Conservation (phyloP, 179 eudicot genomes). For the Silene coronaria region DNA sequence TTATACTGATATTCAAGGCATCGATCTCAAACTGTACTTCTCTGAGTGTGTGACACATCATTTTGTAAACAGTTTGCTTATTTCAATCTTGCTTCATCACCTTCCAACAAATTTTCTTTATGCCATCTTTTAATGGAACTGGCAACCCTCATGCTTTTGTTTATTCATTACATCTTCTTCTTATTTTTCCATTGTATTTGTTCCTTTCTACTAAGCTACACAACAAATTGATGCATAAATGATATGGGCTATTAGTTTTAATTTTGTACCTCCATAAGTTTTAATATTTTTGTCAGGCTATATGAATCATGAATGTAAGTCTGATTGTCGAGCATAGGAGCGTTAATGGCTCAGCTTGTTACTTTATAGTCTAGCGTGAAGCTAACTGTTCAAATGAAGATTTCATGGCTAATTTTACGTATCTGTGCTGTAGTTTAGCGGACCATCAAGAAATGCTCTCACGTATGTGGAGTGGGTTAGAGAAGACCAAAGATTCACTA, state of each 20-base stretch:
- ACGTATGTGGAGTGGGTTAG: slow-evolving; percentile 67
- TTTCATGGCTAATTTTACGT: not conserved
- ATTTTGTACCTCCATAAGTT: not conserved
- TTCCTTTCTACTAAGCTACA: not conserved
- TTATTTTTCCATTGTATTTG: not conserved
- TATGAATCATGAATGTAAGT: not conserved
- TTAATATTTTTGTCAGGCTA: not conserved
- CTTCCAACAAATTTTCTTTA: not conserved
- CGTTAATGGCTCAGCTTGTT: not conserved
- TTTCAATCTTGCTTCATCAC: slow-evolving; percentile 3
- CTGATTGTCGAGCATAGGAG: not conserved
- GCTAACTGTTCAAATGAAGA: not conserved
- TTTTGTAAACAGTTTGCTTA: not conserved
- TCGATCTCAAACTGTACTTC: not conserved
- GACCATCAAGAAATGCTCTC: slow-evolving; percentile 73
- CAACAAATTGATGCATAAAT: not conserved
- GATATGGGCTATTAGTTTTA: not conserved
- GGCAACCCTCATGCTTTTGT: not conserved
- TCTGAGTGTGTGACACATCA: not conserved
- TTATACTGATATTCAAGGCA: not conserved
- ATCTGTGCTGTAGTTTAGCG: slow-evolving; percentile 69
- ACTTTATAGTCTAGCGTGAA: slow-evolving; percentile 6
- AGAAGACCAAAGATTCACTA: slow-evolving; percentile 67
- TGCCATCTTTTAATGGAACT: not conserved
- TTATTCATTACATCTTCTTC: not conserved